These are phyloP conservation scores for Lagerstroemia speciosa DNA, from an alignment of 345 rosid genomes.

Conservation along the genomic window DNA sequence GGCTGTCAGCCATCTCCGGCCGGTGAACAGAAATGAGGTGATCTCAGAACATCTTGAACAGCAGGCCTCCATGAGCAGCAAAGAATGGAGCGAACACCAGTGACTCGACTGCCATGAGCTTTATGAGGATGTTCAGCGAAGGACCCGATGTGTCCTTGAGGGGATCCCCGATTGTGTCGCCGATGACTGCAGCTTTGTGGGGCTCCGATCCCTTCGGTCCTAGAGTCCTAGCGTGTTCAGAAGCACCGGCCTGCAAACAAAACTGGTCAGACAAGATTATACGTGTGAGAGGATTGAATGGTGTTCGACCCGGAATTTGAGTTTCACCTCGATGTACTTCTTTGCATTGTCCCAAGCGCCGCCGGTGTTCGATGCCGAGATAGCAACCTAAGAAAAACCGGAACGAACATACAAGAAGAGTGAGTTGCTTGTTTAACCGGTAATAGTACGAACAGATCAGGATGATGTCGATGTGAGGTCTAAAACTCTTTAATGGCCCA, in stretches of 20 bases:
- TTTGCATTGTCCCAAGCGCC: slow-evolving; percentile 75
- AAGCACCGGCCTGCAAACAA: slow-evolving; percentile 50
- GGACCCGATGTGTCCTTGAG: slow-evolving; percentile 71
- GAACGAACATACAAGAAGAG: neutral
- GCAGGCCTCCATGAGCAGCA: slow-evolving; percentile 54
- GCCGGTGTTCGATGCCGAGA: slow-evolving; percentile 67
- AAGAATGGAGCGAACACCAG: slow-evolving; percentile 73
- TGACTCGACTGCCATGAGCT: slow-evolving; percentile 73
- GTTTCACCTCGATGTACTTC: slow-evolving; percentile 59
- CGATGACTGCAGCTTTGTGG: slow-evolving; percentile 69
- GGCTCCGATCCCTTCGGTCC: slow-evolving; percentile 69
- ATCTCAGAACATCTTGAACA: slow-evolving; percentile 41
- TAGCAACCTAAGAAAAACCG: slow-evolving; percentile 38
- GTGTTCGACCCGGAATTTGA: too few species aligned
- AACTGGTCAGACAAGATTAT: too few species aligned
- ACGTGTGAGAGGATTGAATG: neutral
- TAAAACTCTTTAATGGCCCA: too few species aligned
- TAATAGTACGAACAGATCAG: neutral
- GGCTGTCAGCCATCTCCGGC: too few species aligned
- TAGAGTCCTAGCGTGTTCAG: slow-evolving; percentile 43
- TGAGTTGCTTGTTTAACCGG: too few species aligned
- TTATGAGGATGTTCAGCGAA: slow-evolving; percentile 62
- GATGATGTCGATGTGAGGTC: neutral
- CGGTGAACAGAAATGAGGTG: too few species aligned
- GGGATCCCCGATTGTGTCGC: slow-evolving; percentile 68